These are phyloP conservation scores for Teunomyces barrocoloradensis DNA, from an alignment of 805 yeast species.

Conservation along the genomic window DNA sequence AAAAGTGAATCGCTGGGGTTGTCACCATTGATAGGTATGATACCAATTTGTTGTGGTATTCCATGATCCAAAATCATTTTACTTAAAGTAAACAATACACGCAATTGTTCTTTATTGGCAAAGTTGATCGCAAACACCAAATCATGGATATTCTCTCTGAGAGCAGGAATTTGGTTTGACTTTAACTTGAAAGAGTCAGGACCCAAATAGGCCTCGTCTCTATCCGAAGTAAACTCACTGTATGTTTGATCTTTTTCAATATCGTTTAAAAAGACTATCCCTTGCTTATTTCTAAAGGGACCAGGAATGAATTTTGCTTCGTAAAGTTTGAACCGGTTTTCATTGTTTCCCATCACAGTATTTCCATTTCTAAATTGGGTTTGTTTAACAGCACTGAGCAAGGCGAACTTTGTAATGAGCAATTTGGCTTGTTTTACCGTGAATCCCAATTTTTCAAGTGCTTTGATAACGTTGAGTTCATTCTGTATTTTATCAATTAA, in stretches of 20 bases:
- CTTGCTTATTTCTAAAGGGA: slow-evolving; percentile 20
- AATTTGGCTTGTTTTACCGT: slow-evolving; percentile 29
- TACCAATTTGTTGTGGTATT: slow-evolving; percentile 77
- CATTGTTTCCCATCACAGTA: slow-evolving; percentile 26
- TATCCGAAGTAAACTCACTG: slow-evolving; percentile 35
- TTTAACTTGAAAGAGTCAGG: slow-evolving; percentile 14
- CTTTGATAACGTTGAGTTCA: slow-evolving; percentile 23
- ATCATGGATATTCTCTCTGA: slow-evolving; percentile 73
- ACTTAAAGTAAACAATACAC: slow-evolving; percentile 48
- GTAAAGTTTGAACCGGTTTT: slow-evolving; percentile 34
- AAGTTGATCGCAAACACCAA: slow-evolving; percentile 67
- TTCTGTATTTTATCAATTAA: slow-evolving; percentile 37
- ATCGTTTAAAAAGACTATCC: slow-evolving; percentile 74
- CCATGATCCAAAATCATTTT: slow-evolving; percentile 51
- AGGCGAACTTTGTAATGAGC: slow-evolving; percentile 36
- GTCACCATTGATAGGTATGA: slow-evolving; percentile 58
- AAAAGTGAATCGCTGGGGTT: slow-evolving; percentile 26
- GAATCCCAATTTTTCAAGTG: slow-evolving; percentile 29
- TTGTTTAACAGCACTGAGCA: slow-evolving; percentile 38
- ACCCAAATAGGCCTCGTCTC: slow-evolving; percentile 46
- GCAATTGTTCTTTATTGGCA: slow-evolving; percentile 49
- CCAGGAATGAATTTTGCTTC: slow-evolving; percentile 20
- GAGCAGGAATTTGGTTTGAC: slow-evolving; percentile 65
- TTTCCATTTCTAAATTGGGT: slow-evolving; percentile 35
- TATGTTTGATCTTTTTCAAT: slow-evolving; percentile 63